Evolutionary conservation across 805 yeast genomes (phyloP), one percentile per base, ranked within the genome.

Genomic region (Cyberlindnera sargentensis): DNA sequence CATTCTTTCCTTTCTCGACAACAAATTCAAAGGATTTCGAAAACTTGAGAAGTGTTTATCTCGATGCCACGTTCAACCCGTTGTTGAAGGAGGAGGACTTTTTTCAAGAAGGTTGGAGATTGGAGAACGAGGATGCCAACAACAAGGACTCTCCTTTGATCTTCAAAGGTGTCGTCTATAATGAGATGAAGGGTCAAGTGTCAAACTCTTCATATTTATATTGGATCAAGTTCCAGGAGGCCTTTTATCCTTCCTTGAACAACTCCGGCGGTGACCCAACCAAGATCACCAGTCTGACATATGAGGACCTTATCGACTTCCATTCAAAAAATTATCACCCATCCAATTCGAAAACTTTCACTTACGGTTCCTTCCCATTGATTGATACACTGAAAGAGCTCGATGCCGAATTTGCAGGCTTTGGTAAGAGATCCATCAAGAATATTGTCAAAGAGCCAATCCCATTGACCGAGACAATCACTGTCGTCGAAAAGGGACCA

Each of bases 111-210:
- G 99, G 99, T 32, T 93, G 99, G 99, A 79, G 99, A 59, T 67
- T 93, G 34, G 99, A 93, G 62, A 78, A 87, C 51, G 75, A 75
- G 42, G 72, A 70, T 42, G 63, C 79, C 5, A 62, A 71, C 6
- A 89, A 90, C 58, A 66, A 68, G 11, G 46, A 54, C 0, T 72
- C 86, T 10, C 84, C 87, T 1, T 58, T 93, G 35, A 70, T 68
- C 4, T 87, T 88, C 63, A 93, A 93, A 63, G 99, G 99, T 37
- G 99, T 93, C 31, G 99, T 93, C 3, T 93, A 85, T 62, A 93
- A 93, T 60, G 99, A 93, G 66, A 93, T 93, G 99, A 93, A 93
- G 64, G 99, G 99, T 7, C 97, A 91, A 64, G 78, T 87, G 58
- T 84, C 96, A 0, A 91, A 88, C 61, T 77, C 96, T 0, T 78